phyloP scores from a whole-genome alignment of 176 grass and related monocot species.

The Oryza rufipogon region DNA sequence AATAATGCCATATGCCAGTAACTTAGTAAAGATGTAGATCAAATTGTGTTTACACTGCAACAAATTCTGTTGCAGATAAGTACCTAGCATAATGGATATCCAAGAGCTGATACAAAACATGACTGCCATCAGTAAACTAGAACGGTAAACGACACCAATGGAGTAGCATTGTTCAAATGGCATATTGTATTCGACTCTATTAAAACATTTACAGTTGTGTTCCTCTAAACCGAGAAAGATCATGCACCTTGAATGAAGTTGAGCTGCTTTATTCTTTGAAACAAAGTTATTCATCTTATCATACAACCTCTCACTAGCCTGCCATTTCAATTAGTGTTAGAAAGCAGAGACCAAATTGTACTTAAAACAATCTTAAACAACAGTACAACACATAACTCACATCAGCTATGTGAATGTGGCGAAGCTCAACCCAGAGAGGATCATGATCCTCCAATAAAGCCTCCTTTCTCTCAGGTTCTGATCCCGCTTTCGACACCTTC shows the following conservation, averaged over 20 bases:
- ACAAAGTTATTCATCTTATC: slow-evolving; percentile 89
- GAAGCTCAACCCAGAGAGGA: slow-evolving; percentile 92
- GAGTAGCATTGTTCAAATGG: not conserved
- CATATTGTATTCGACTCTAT: not conserved
- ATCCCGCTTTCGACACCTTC: slow-evolving; percentile 68
- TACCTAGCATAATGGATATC: slow-evolving; percentile 1
- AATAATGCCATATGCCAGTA: not conserved
- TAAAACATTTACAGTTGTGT: slow-evolving; percentile 25
- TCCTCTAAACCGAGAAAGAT: slow-evolving; percentile 30
- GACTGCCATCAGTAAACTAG: slow-evolving; percentile 4
- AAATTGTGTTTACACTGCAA: slow-evolving; percentile 6
- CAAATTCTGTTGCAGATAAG: slow-evolving; percentile 12
- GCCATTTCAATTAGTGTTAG: slow-evolving; percentile 41
- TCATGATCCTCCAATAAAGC: slow-evolving; percentile 90
- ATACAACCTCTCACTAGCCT: slow-evolving; percentile 94
- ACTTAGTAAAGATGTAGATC: not conserved
- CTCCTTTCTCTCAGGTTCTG: slow-evolving; percentile 79
- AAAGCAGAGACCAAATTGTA: slow-evolving; percentile 31
- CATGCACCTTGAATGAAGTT: slow-evolving; percentile 79
- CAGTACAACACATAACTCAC: slow-evolving; percentile 57
- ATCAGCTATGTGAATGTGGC: slow-evolving; percentile 95
- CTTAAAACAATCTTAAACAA: not conserved
- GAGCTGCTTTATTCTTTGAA: slow-evolving; percentile 95
- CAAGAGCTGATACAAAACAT: slow-evolving; percentile 35
- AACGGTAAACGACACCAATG: slow-evolving; percentile 18